Conservation (phyloP, 176 grass and related monocot genomes). For the Tuctoria greenei region DNA sequence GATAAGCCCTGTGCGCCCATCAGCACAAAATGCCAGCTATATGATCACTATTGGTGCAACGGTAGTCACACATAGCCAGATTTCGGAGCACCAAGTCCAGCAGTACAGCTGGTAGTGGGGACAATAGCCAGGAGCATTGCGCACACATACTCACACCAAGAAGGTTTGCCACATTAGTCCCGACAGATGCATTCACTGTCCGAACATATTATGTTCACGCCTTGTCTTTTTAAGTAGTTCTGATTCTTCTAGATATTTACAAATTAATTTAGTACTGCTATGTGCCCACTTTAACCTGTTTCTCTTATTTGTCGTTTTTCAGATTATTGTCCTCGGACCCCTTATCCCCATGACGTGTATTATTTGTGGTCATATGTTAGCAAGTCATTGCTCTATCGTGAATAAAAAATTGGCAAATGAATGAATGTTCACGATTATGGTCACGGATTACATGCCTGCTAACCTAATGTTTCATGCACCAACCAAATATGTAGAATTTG, state of each 20-base stretch:
- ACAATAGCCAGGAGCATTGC: conserved; percentile 28
- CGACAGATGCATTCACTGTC: conserved; percentile 38
- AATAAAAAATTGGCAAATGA: not conserved
- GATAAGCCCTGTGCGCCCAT: conserved; percentile 19
- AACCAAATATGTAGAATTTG: no score
- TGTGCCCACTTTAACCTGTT: not conserved
- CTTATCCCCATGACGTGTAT: not conserved
- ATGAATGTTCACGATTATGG: not conserved
- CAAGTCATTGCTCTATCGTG: not conserved
- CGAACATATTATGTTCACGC: conserved; percentile 41
- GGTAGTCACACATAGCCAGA: conserved; percentile 50
- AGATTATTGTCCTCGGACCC: not conserved
- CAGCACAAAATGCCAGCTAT: conserved; percentile 48
- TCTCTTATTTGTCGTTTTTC: conserved; percentile 19
- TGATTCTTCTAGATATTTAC: conserved; percentile 38
- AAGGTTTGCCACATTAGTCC: conserved; percentile 53
- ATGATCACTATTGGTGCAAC: conserved; percentile 41
- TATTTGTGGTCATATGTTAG: not conserved
- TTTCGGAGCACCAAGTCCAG: conserved; percentile 51
- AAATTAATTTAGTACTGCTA: conserved; percentile 27
- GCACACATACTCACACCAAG: conserved; percentile 26
- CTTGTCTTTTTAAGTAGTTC: conserved; percentile 37
- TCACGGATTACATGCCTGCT: not conserved
- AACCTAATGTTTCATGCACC: no score
- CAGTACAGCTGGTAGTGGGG: conserved; percentile 46